These are phyloP conservation scores for Mycena venus DNA, from an alignment of 768 basidiomycete species.

Conservation along the genomic window DNA sequence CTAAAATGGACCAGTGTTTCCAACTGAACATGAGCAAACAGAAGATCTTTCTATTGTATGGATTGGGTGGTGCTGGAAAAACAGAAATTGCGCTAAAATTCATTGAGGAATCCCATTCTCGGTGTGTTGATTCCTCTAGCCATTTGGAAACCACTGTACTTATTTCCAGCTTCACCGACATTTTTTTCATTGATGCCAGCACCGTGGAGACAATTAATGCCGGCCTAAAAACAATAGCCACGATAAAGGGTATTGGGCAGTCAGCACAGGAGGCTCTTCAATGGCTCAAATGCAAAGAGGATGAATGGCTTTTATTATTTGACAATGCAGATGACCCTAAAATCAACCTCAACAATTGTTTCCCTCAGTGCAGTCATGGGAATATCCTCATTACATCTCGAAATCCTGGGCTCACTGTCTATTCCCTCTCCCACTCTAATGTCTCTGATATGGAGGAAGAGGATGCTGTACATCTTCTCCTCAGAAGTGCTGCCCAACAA, in stretches of 20 bases:
- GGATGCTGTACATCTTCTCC: not conserved
- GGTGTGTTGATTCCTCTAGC: no score
- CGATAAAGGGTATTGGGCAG: not conserved
- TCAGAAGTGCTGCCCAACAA: not conserved
- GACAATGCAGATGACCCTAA: slow-evolving; percentile 15
- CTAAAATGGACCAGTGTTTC: not conserved
- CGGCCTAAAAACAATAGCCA: slow-evolving; percentile 4
- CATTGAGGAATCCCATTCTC: not conserved
- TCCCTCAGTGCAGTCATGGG: slow-evolving; percentile 21
- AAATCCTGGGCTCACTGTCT: not conserved
- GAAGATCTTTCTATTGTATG: not conserved
- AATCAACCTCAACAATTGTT: not conserved
- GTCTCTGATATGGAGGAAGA: not conserved
- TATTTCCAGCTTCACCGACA: slow-evolving; percentile 14
- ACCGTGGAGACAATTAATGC: not conserved
- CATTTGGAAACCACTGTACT: no score
- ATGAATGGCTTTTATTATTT: slow-evolving; percentile 5
- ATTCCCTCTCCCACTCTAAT: not conserved
- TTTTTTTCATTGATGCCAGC: slow-evolving; percentile 8
- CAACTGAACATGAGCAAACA: not conserved
- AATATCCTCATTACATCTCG: slow-evolving; percentile 26
- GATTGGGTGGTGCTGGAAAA: slow-evolving; percentile 15
- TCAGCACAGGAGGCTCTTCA: not conserved
- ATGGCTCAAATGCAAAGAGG: not conserved
- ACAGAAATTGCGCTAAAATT: slow-evolving; percentile 21